Base-by-base conservation (phyloP, 164 flowering plant species). In the Nelumbo lutea region DNA sequence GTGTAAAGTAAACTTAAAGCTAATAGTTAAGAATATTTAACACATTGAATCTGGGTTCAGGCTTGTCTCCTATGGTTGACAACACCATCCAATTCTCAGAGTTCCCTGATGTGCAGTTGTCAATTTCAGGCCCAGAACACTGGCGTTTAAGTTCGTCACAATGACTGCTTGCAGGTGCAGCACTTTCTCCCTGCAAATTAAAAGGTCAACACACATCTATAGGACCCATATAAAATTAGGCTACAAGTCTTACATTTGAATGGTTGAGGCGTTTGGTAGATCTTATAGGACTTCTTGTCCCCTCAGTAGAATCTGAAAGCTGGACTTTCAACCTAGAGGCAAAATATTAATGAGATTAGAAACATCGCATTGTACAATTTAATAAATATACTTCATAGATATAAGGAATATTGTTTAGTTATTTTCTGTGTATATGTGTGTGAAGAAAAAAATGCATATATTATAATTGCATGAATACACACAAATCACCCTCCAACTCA, bases 1-100 rank as follows among this genome's bases (percentile, higher is more conserved):
- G 61, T 41, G 4, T 27, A 59, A 55, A 67, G 9, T 56, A 51
- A 68, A 13, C 13, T 48, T 39, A 44, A 6, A 5, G 7, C 48
- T 1, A 42, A 43, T 9, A 15, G 9, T 50, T 1, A 13, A 60
- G 57, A 68, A 41, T 41, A 68, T 39, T 51, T 2, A 72, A 67
- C 79, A 95, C 99, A 86, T 90, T 88, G 73, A 79, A 89, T 6
- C 99, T 91, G 67, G 98, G 90, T 13, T 82, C 50, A 69, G 99
- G 99, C 73, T 82, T 89, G 13, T 88, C 95, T 76, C 98, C 99
- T n/a, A 83, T 57, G 76, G 86, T 85, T 14, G 96, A 87, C 78
- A 90, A 75, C 58, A 81, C 84, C 90, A 83, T 87, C 99, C 99
- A 96, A 70, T 85, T 90, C 80, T 88, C 96, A 11, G 86, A 83